Evolutionary conservation across 2,329 filamentous ascomycete species (phyloP), one percentile per base, ranked within the genome.

Genomic region (Xylariaceae sp.): DNA sequence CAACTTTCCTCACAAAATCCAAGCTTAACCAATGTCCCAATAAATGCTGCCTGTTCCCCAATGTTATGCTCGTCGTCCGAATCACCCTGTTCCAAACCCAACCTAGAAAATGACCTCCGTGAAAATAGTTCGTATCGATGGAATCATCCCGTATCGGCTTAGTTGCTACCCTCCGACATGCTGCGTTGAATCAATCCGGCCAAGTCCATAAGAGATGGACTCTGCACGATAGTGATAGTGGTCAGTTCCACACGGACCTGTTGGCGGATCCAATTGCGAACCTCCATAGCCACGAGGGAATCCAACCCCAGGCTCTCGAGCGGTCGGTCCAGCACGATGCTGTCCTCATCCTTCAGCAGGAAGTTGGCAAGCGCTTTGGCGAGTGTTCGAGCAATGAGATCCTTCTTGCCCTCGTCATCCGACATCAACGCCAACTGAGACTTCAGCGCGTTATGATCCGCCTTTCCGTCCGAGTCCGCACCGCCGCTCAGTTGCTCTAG

Each of bases 261-360:
- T 15, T 45, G 42, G 10, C 42, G 42, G 42, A 45, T 45, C 39
- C 78, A 81, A 6, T 72, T 68, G 2, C 77, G 74, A n/a, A 74
- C 74, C 76, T 60, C 62, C 37, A 66, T 48, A 2, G 63, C 64
- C 5, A 67, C 54, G 45, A 66, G 48, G 2, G 61, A 57, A 52
- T 66, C 53, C 42, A 59, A 37, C 7, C 60, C 64, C 10, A 65
- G n/a, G 15, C n/a, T 62, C 47, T 48, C 53, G 10, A 61, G 17
- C 0, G 55, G 35, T 30, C 18, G 45, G n/a, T 58, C 51, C 3
- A 58, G 35, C 9, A 45, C 13, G 2, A 58, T 15, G 9, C 10
- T 52, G 3, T 53, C 45, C 30, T 47, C 13, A 4, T 55, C 55
- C 47, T 51, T 58, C 17, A 49, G 54, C 34, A 61, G 39, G 17